phyloP scores from a whole-genome alignment of 176 grass and related monocot genomes.

The Oryza punctata region DNA sequence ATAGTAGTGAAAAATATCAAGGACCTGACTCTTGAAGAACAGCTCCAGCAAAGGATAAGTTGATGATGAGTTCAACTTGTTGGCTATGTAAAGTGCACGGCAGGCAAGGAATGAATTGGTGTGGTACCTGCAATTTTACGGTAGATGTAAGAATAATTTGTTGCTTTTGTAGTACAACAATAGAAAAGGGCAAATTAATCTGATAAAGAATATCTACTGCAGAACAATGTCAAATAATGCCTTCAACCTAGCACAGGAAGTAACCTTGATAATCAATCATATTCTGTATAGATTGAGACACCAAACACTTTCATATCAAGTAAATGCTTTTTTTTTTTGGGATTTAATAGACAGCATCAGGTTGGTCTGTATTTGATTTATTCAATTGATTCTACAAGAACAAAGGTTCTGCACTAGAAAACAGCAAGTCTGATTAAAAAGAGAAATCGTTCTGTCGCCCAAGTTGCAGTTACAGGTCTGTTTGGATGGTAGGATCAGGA shows the following conservation, averaged over 20 bases:
- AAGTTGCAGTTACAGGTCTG: no score
- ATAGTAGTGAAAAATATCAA: neutral
- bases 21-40: constrained; percentile 88
- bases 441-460: no score
- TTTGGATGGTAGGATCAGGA: no score
- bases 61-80: constrained; percentile 82
- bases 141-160: neutral
- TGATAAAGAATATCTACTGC: no score
- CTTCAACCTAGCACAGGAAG: neutral
- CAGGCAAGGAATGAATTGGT: constrained; percentile 82
- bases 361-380: neutral
- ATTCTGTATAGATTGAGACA: neutral
- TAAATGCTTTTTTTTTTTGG: neutral
- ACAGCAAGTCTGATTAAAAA: neutral
- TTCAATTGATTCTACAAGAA: neutral
- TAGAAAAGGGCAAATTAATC: neutral
- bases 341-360: neutral
- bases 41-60: constrained; percentile 84
- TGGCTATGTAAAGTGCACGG: constrained; percentile 87
- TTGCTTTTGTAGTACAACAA: neutral
- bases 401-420: neutral
- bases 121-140: constrained; percentile 69
- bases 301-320: neutral
- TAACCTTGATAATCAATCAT: neutral
- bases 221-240: no score